These are phyloP conservation scores for Macrophomina phaseolina DNA, from an alignment of 2,329 filamentous ascomycete species.

Conservation along the genomic window DNA sequence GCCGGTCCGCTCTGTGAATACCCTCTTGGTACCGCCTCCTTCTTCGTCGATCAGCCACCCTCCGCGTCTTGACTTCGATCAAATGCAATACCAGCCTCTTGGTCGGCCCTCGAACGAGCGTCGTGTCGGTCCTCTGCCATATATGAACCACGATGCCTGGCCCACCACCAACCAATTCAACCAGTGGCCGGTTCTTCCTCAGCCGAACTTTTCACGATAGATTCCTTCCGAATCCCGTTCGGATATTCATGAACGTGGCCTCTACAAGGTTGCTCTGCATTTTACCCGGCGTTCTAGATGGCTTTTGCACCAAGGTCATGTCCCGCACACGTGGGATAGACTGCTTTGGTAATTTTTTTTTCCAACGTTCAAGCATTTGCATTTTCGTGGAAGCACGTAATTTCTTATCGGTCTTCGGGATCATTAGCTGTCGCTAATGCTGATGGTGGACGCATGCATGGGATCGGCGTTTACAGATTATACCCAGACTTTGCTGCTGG, in stretches of 20 bases:
- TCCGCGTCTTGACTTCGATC: conserved; percentile 51
- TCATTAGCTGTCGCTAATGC: conserved; percentile 11
- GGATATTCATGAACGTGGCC: conserved; percentile 1
- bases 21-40: conserved; percentile 86
- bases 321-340: conserved; percentile 1
- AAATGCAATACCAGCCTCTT: conserved; percentile 59
- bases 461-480: conserved; percentile 20
- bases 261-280: conserved; percentile 14
- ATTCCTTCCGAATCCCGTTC: conserved; percentile 10
- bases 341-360: not conserved
- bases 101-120: conserved; percentile 53
- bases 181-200: conserved; percentile 45
- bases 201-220: conserved; percentile 38
- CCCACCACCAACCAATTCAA: conserved; percentile 46
- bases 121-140: conserved; percentile 52
- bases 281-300: conserved; percentile 22
- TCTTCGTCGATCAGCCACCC: conserved; percentile 73
- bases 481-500: conserved; percentile 26
- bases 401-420: conserved; percentile 2
- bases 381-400: conserved; percentile 4
- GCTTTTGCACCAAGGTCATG: not conserved
- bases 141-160: conserved; percentile 48
- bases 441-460: conserved; percentile 21
- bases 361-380: conserved; percentile 20
- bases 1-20: conserved; percentile 86